Base-by-base conservation (phyloP, 2,329 filamentous ascomycete genomes). In the Chaetothyriales sp. region DNA sequence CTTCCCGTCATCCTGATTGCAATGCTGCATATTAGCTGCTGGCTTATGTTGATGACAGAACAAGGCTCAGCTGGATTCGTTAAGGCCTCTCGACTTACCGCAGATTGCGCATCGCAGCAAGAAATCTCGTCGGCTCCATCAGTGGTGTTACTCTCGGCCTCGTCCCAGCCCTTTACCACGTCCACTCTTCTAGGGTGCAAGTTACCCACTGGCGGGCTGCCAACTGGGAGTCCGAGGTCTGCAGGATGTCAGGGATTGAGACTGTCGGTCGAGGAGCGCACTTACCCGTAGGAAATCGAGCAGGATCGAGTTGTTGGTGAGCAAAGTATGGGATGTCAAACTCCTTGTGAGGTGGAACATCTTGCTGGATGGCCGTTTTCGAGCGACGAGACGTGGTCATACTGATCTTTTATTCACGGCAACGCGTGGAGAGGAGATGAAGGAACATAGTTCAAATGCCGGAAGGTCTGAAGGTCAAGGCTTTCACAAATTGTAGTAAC, bases 311-410 rank as follows among this genome's bases (percentile, higher is more conserved):
- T 36, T 55, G 49, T 22, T 58, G 51, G 49, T 61, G 56, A 15
- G 55, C 57, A 46, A 61, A 61, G 48, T 59, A 61, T 9, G 59
- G 59, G 22, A 60, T 45, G 6, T 45, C 43, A 6, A n/a, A 19
- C 19, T 20, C 8, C n/a, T 20, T 45, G 18, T 6, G 43, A 8
- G 7, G 43, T 19, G 43, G 10, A 10, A 45, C 9, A 26, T 26
- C 22, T 45, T 45, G n/a, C 43, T 19, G 8, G 12, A 20, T 4
- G 10, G 18, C 22, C 3, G 5, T n/a, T n/a, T 26, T 45, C 18
- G 43, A 45, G 15, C 32, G 10, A 39, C 10, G 32, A 15, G 32
- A 10, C 15, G 32, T 15, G 10, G 12, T 15, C 10, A 39, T 39
- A 15, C 2, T 39, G 32, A 4, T 15, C 10, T 15, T 15, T 5